Conservation (phyloP, 306 rosid species). For the Lablab purpureus region DNA sequence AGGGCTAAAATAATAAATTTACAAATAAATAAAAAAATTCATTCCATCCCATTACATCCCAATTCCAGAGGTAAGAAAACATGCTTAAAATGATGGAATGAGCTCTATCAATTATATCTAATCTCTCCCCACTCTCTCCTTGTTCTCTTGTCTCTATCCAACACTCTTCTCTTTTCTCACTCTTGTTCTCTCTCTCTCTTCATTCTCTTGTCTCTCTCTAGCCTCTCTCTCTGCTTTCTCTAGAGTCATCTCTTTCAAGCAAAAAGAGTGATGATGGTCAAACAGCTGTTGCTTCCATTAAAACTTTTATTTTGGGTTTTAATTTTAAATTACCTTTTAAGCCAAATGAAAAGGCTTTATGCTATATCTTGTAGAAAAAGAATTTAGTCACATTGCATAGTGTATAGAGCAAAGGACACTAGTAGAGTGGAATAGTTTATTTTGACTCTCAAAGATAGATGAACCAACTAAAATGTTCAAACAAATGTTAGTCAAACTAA, state of each 20-base stretch:
- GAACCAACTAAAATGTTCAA: constrained; percentile 4
- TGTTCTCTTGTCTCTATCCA: background rate
- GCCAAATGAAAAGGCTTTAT: background rate
- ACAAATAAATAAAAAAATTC: background rate
- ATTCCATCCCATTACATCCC: background rate
- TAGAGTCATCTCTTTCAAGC: background rate
- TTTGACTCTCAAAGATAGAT: constrained; percentile 31
- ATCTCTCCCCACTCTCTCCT: background rate
- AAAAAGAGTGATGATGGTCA: background rate
- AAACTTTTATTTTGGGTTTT: background rate
- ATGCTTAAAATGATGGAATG: background rate
- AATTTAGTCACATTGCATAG: constrained; percentile 1
- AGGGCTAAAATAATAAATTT: background rate
- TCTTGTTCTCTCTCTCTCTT: background rate
- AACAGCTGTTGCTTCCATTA: background rate
- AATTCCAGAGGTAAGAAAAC: background rate
- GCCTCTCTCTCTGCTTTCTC: background rate
- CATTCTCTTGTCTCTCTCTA: background rate
- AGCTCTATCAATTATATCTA: background rate
- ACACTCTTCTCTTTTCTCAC: background rate
- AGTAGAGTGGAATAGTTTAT: constrained; percentile 2
- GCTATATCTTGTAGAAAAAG: background rate
- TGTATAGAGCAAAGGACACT: background rate
- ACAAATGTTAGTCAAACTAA: constrained; percentile 13
- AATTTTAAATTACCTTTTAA: background rate